phyloP scores from a whole-genome alignment of 108 stramenopile genomes.

The Asterionellopsis glacialis region DNA sequence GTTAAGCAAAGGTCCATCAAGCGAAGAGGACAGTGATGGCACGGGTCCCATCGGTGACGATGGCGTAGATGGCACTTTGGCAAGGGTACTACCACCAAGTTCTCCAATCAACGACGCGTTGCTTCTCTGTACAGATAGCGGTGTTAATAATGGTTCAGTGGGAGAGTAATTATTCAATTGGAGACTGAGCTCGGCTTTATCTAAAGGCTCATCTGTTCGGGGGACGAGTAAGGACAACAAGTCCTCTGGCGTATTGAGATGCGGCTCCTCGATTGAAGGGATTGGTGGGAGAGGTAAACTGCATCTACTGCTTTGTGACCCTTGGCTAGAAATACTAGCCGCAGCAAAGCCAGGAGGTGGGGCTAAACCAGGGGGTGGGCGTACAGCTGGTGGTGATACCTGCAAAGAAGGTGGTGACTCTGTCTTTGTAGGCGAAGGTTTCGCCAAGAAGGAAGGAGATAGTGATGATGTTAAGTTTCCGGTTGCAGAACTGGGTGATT shows the following conservation, averaged over 20 bases:
- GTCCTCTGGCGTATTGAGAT: not conserved
- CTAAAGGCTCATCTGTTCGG: not conserved
- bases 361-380: conserved; percentile 40
- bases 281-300: not conserved
- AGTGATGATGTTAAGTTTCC: not conserved
- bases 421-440: not conserved
- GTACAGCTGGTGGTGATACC: not conserved
- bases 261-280: not conserved
- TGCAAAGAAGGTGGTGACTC: conserved; percentile 7
- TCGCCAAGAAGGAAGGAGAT: not conserved
- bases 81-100: no score
- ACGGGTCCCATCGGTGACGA: no score
- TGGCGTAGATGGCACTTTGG: no score
- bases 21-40: no score
- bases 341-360: conserved; percentile 56
- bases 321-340: not conserved
- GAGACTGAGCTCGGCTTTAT: not conserved
- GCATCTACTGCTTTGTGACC: not conserved
- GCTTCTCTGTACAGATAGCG: no score
- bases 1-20: no score
- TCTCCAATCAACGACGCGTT: no score
- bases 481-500: no score
- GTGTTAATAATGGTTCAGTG: not conserved
- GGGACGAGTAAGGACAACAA: not conserved
- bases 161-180: not conserved